phyloP scores from a whole-genome alignment of 2,329 filamentous ascomycete genomes.

The Torrubiellomyces zombiae region DNA sequence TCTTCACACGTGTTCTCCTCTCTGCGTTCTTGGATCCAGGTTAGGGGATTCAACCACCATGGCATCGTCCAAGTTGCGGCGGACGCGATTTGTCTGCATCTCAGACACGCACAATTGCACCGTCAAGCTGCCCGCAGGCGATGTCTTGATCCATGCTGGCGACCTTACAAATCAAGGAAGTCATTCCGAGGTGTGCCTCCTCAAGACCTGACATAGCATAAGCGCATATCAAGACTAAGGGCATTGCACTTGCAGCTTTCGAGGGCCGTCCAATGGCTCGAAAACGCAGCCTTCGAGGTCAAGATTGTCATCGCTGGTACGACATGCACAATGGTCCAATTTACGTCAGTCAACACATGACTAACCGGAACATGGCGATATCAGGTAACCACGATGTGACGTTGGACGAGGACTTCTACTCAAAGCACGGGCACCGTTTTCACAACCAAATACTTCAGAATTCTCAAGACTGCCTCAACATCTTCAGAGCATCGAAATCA shows the following conservation, averaged over 20 bases:
- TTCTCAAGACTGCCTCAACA: slow-evolving; percentile 30
- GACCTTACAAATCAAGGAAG: slow-evolving; percentile 62
- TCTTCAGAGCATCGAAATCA: slow-evolving; percentile 35
- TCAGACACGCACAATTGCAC: slow-evolving; percentile 60
- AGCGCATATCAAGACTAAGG: neutral
- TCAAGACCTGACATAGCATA: neutral
- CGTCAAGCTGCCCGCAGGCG: slow-evolving; percentile 49
- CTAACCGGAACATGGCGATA: neutral
- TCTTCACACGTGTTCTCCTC: too few relatives aligned
- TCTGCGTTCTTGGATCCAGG: too few relatives aligned
- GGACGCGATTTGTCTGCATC: slow-evolving; percentile 55
- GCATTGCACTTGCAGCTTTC: slow-evolving; percentile 25
- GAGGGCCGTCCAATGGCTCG: slow-evolving; percentile 49
- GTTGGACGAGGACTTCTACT: slow-evolving; percentile 47
- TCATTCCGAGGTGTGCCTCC: slow-evolving; percentile 27
- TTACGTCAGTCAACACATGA: too few relatives aligned
- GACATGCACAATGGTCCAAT: slow-evolving; percentile 5
- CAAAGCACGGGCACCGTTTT: slow-evolving; percentile 32
- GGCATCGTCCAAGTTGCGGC: slow-evolving; percentile 11
- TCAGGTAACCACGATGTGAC: slow-evolving; percentile 62
- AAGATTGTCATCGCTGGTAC: slow-evolving; percentile 56
- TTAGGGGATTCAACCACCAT: too few relatives aligned
- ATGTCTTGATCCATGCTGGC: slow-evolving; percentile 61
- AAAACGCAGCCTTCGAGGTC: slow-evolving; percentile 47
- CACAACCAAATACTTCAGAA: slow-evolving; percentile 41